Conservation (phyloP, 768 basidiomycete species). For the Candolleomyces eurysporus region DNA sequence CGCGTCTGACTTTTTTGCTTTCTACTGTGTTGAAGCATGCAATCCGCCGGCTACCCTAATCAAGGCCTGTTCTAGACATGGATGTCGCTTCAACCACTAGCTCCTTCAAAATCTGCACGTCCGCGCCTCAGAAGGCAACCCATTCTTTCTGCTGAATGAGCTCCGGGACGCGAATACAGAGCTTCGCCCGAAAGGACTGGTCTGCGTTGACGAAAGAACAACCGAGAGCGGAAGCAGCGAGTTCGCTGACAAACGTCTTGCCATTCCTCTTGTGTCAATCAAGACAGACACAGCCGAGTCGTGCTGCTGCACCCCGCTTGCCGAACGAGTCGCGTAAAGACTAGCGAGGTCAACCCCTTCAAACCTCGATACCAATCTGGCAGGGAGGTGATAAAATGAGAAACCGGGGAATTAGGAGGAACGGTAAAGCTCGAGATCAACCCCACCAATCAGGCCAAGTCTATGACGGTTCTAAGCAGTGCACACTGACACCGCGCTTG, state of each 20-base stretch:
- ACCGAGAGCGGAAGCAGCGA: conserved; percentile 61
- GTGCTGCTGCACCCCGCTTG: conserved; percentile 33
- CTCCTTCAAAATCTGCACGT: conserved; percentile 65
- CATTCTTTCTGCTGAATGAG: conserved; percentile 83
- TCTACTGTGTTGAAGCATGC: too few species aligned
- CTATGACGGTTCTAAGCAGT: conserved; percentile 88
- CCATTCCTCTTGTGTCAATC: conserved; percentile 98
- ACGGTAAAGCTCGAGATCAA: conserved; percentile 62
- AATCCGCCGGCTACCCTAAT: too few species aligned
- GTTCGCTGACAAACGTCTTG: conserved; percentile 89
- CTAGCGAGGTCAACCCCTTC: conserved; percentile 76
- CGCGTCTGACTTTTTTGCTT: too few species aligned
- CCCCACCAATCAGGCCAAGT: conserved; percentile 99
- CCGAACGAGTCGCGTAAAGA: conserved; percentile 37
- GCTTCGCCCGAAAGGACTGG: conserved; percentile 63
- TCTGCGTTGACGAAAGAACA: conserved; percentile 86
- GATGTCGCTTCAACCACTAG: conserved; percentile 54
- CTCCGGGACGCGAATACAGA: conserved; percentile 59
- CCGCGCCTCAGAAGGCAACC: conserved; percentile 84
- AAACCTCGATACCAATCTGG: conserved; percentile 85
- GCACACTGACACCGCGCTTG: conserved; percentile 70
- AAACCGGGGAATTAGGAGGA: neutral
- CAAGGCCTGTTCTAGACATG: conserved; percentile 16
- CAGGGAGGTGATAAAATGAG: neutral
- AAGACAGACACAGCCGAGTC: conserved; percentile 59